Conservation (phyloP, 2,329 filamentous ascomycete species). For the Colletotrichum sansevieriae region DNA sequence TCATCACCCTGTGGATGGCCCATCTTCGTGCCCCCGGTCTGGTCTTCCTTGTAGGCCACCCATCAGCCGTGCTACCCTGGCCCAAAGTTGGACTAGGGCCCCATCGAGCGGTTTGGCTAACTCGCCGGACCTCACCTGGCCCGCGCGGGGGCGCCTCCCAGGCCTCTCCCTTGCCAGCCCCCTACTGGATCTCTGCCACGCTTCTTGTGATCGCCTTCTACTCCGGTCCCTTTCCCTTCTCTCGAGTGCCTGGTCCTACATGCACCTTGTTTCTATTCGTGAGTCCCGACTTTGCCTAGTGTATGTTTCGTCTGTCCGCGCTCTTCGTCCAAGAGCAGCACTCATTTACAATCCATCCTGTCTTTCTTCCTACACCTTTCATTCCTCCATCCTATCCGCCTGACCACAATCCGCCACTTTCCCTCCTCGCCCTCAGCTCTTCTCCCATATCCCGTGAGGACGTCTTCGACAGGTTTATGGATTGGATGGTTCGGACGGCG, state of each 20-base stretch:
- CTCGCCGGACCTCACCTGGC: conserved; percentile 48
- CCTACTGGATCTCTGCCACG: conserved; percentile 41
- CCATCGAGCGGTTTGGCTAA: conserved; percentile 47
- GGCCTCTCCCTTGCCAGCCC: conserved; percentile 39
- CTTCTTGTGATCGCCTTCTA: conserved; percentile 41
- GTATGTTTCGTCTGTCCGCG: conserved; percentile 61
- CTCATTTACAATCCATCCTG: conserved; percentile 33
- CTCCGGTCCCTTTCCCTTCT: conserved; percentile 45
- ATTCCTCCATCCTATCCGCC: conserved; percentile 44
- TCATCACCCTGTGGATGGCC: conserved; percentile 15
- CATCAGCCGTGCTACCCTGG: conserved; percentile 34
- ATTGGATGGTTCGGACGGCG: conserved; percentile 54
- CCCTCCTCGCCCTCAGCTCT: conserved; percentile 39
- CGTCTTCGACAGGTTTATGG: conserved; percentile 46
- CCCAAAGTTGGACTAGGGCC: conserved; percentile 40
- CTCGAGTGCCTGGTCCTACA: conserved; percentile 48
- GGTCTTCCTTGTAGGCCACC: conserved; percentile 20
- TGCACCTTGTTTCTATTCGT: conserved; percentile 52
- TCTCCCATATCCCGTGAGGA: conserved; percentile 15
- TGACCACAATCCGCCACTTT: conserved; percentile 37
- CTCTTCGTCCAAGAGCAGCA: conserved; percentile 43
- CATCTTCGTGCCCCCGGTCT: conserved; percentile 40
- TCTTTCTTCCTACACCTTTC: conserved; percentile 45
- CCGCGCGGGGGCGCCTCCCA: conserved; percentile 48
- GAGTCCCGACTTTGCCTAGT: conserved; percentile 49